Base-by-base conservation (phyloP, 2,329 filamentous ascomycete genomes). In the Sporothrix dimorphospora region DNA sequence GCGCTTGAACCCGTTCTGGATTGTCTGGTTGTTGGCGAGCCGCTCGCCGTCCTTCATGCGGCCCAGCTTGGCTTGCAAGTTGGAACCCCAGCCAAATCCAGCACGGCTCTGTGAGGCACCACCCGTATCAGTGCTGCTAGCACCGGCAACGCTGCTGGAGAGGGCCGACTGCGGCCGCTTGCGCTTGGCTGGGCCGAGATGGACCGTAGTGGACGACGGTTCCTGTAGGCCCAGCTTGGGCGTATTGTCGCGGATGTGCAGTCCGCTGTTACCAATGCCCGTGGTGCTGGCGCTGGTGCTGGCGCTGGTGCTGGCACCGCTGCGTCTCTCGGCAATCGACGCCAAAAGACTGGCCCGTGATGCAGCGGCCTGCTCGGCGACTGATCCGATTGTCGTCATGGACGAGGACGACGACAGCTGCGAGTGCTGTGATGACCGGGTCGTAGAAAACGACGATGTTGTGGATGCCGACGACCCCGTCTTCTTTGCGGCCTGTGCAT, bases 131-230 rank as follows among this genome's bases (percentile, higher is more conserved):
- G 75, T 75, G 30, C 75, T 78, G 11, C 70, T 72, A 9, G 79
- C 79, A 19, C 45, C 77, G 67, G 75, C 76, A 45, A 73, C 71
- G 27, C 45, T 53, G 49, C 71, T 78, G 14, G 73, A 73, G 7
- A 79, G 79, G 12, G 84, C 82, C 76, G 84, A 86, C 72, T 85
- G 83, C 9, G 86, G 81, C 72, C 89, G 84, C 80, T 91, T 91
- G 66, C 89, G 84, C 81, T 91, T 91, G 72, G 87, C 79, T 38
- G 88, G 87, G 74, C 87, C 87, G 21, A 91, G 84, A 72, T 87
- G 84, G 67, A 91, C 83, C 71, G 84, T 79, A 69, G 81, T 82
- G 40, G 80, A 80, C 4, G 78, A 79, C 9, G 77, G 77, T 49
- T 69, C 51, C 4, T 85, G 75, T 1, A 86, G 78, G 4, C 84